Evolutionary conservation across 345 rosid genomes (phyloP).

Genomic region (Raphanus sativus): DNA sequence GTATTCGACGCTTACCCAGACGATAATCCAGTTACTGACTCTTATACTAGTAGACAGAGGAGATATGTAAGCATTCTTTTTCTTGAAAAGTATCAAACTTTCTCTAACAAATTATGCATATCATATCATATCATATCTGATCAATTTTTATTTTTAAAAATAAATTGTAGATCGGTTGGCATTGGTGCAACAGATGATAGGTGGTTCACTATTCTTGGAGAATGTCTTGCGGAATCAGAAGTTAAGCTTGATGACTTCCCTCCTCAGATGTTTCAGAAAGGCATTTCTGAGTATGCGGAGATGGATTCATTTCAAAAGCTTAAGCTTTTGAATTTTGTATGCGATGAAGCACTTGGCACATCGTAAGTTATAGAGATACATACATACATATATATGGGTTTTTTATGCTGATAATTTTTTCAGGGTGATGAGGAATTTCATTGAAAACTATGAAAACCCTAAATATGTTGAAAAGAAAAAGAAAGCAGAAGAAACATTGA

Average conservation of each 20-base stretch:
- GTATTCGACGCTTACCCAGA: conserved; percentile 51
- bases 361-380: conserved; percentile 44
- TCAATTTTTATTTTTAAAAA: background rate
- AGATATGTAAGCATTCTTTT: conserved; percentile 48
- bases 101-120: background rate
- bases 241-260: conserved; percentile 41
- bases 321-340: conserved; percentile 58
- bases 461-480: conserved; percentile 45
- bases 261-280: conserved; percentile 34
- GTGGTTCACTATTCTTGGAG: conserved; percentile 59
- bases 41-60: conserved; percentile 53
- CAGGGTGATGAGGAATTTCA: conserved; percentile 56
- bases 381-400: background rate
- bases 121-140: conserved; percentile 3
- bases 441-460: conserved; percentile 42
- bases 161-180: conserved; percentile 47
- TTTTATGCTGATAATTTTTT: background rate
- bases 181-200: conserved; percentile 47
- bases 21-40: conserved; percentile 56
- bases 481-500: conserved; percentile 49
- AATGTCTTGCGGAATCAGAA: conserved; percentile 46
- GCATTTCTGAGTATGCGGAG: conserved; percentile 46
- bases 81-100: background rate
- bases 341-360: conserved; percentile 68
- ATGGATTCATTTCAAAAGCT: conserved; percentile 48